Evolutionary conservation across 2,329 filamentous ascomycete species (phyloP).

Genomic region (Paraphaeosphaeria sporulosa): DNA sequence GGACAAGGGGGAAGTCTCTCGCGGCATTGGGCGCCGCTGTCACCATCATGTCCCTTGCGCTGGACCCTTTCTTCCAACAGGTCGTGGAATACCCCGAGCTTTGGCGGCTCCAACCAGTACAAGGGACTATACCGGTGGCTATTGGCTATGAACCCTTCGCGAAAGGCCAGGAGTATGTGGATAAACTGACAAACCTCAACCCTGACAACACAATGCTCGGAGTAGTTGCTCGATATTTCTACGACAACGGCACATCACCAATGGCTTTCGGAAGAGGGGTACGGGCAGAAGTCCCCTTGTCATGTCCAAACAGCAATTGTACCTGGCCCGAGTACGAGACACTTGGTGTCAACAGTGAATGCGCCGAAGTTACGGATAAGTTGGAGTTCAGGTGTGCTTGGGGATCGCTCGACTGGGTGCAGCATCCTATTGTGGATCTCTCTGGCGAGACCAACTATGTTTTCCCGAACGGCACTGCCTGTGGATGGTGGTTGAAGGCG

Average conservation of each 20-base stretch:
- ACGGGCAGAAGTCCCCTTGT: conserved; percentile 16
- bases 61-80: conserved; percentile 32
- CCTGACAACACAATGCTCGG: not conserved
- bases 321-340: conserved; percentile 17
- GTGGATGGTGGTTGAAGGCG: conserved; percentile 18
- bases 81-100: conserved; percentile 25
- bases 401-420: conserved; percentile 14
- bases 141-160: conserved; percentile 9
- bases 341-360: conserved; percentile 10
- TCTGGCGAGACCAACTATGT: not conserved
- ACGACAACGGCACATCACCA: conserved; percentile 15
- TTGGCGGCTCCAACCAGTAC: conserved; percentile 13
- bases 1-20: conserved; percentile 22
- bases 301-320: conserved; percentile 15
- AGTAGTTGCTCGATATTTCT: conserved; percentile 8
- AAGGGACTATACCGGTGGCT: conserved; percentile 12
- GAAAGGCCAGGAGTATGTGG: not conserved
- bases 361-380: not conserved
- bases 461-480: conserved; percentile 15
- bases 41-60: conserved; percentile 26
- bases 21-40: conserved; percentile 30
- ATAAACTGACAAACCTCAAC: not conserved
- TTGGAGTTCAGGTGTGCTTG: conserved; percentile 14
- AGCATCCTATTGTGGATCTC: not conserved
- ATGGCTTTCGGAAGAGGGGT: conserved; percentile 15